Evolutionary conservation across 345 rosid genomes (phyloP).

Genomic region (Arabis hirsuta): DNA sequence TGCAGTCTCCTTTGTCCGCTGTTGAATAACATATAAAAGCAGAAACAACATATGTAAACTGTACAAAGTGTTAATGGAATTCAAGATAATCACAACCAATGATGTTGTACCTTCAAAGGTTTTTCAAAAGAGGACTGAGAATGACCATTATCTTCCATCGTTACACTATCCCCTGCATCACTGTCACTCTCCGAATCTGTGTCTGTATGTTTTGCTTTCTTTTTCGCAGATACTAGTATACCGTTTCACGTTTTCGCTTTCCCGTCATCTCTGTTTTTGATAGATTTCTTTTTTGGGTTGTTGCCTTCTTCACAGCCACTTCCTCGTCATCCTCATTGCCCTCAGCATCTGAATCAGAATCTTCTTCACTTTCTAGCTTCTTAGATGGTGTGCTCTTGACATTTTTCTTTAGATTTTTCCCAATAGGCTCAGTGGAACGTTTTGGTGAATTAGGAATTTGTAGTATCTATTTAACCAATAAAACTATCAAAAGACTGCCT

Average conservation of each 20-base stretch:
- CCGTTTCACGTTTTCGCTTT: slow-evolving; percentile 63
- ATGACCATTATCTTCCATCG: slow-evolving; percentile 33
- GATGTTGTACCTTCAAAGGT: slow-evolving; percentile 52
- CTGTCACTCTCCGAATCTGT: slow-evolving; percentile 48
- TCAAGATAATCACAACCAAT: slow-evolving; percentile 12
- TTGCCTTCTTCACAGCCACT: slow-evolving; percentile 46
- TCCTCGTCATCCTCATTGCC: slow-evolving; percentile 47
- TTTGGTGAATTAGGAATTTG: slow-evolving; percentile 45
- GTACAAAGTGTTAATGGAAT: not conserved
- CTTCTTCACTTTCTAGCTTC: slow-evolving; percentile 45
- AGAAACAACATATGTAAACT: slow-evolving; percentile 31
- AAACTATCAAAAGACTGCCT: slow-evolving; percentile 16
- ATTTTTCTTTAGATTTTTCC: slow-evolving; percentile 49
- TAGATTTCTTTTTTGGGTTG: slow-evolving; percentile 60
- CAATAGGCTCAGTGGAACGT: slow-evolving; percentile 45
- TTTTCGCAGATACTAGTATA: slow-evolving; percentile 50
- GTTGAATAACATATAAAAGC: slow-evolving; percentile 26
- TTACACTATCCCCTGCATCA: slow-evolving; percentile 57
- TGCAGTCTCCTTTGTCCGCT: slow-evolving; percentile 72
- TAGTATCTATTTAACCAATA: slow-evolving; percentile 35
- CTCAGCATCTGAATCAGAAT: slow-evolving; percentile 53
- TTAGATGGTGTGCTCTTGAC: slow-evolving; percentile 49
- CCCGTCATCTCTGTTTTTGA: slow-evolving; percentile 50
- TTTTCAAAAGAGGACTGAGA: slow-evolving; percentile 40
- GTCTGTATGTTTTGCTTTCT: slow-evolving; percentile 54